Conservation (phyloP, 164 flowering plant species). For the Sextonia rubra region DNA sequence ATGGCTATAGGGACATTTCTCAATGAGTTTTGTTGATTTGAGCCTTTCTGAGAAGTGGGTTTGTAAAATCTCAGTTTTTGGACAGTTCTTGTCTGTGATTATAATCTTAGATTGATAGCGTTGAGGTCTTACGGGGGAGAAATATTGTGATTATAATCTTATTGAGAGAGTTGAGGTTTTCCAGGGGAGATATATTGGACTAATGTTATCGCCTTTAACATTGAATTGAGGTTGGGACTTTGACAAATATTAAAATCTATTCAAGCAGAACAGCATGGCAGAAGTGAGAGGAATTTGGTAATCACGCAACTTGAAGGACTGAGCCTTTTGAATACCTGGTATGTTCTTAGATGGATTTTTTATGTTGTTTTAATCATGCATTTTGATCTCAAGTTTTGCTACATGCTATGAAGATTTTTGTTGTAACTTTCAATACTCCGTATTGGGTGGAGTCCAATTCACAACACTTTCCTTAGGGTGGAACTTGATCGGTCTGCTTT, state of each 20-base stretch:
- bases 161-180: conserved; percentile 1
- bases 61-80: background rate
- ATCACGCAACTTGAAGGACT: background rate
- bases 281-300: conserved; percentile 1
- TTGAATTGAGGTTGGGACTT: background rate
- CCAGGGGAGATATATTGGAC: too few relatives aligned
- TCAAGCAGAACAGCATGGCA: background rate
- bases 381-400: too few relatives aligned
- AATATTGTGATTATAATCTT: background rate
- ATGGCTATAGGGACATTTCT: background rate
- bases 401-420: too few relatives aligned
- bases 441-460: too few relatives aligned
- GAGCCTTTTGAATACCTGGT: background rate
- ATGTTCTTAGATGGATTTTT: conserved; percentile 7
- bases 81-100: background rate
- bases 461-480: too few relatives aligned
- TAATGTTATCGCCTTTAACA: background rate
- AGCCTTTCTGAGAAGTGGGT: background rate
- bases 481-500: too few relatives aligned
- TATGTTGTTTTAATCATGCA: background rate
- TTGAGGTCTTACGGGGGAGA: conserved; percentile 1
- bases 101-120: background rate
- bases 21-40: conserved; percentile 8
- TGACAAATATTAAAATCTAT: background rate
- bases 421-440: too few relatives aligned